Conservation (phyloP, 2,329 filamentous ascomycete genomes). For the Diaporthe sp. region DNA sequence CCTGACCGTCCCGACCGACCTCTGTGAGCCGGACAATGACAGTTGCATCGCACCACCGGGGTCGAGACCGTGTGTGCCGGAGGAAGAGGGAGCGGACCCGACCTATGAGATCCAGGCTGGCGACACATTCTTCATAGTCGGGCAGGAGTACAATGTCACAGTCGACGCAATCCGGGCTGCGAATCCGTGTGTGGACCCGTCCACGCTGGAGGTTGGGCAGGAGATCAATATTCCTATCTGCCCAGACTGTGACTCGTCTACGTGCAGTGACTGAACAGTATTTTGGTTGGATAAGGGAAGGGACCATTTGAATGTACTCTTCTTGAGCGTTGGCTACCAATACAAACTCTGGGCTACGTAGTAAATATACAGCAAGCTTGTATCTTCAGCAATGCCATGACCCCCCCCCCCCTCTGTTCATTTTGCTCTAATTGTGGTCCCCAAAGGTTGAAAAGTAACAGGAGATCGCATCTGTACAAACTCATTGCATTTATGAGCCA, state of each 20-base stretch:
- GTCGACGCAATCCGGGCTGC: conserved; percentile 22
- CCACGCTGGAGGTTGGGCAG: conserved; percentile 23
- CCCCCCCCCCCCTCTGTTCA: too few species aligned
- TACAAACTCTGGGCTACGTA: neutral
- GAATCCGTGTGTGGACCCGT: conserved; percentile 24
- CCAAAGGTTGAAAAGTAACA: too few species aligned
- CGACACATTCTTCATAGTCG: conserved; percentile 30
- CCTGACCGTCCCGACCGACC: conserved; percentile 24
- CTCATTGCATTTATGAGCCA: too few species aligned
- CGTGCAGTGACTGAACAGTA: neutral
- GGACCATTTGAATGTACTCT: too few species aligned
- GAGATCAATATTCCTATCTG: conserved; percentile 19
- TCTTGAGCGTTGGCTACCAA: too few species aligned
- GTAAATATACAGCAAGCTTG: neutral
- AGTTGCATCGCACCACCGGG: conserved; percentile 32
- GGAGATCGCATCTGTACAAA: too few species aligned
- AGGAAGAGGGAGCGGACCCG: neutral
- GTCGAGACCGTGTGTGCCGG: conserved; percentile 16
- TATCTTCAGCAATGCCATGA: neutral
- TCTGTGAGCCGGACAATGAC: conserved; percentile 31
- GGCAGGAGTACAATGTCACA: conserved; percentile 17
- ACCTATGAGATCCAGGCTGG: conserved; percentile 11
- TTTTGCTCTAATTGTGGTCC: too few species aligned
- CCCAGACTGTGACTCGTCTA: conserved; percentile 13
- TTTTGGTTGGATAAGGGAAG: too few species aligned